Percentiles rank a stretch among this genome's conserved stretches.
Conservation (phyloP, 2,329 filamentous ascomycete genomes). For the Xylariaceae sp. region DNA sequence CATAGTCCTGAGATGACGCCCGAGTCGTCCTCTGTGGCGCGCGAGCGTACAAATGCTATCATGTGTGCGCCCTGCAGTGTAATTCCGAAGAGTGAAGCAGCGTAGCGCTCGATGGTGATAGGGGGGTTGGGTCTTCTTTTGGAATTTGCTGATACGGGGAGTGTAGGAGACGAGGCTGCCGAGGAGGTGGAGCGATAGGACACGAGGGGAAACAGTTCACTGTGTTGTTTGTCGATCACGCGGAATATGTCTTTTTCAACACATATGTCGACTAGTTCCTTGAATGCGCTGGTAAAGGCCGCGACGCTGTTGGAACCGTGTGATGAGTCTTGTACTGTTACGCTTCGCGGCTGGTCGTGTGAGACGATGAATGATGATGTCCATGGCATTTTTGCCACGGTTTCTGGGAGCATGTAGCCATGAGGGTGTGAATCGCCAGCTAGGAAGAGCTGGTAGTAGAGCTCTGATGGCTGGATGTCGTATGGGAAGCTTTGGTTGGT, state of each 20-base stretch:
- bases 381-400: constrained; percentile 44
- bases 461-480: constrained; percentile 25
- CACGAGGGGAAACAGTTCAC: constrained; percentile 34
- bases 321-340: constrained; percentile 30
- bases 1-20: constrained; percentile 55
- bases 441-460: constrained; percentile 45
- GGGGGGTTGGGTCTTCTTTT: background rate
- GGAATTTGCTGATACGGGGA: background rate
- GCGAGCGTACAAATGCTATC: constrained; percentile 47
- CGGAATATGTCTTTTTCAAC: constrained; percentile 30
- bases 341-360: constrained; percentile 25
- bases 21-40: constrained; percentile 28
- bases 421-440: constrained; percentile 43
- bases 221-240: constrained; percentile 28
- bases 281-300: constrained; percentile 30
- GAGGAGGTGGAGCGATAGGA: constrained; percentile 11
- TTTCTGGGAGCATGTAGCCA: constrained; percentile 46
- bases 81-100: constrained; percentile 58
- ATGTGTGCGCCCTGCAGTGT: constrained; percentile 60
- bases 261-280: constrained; percentile 27
- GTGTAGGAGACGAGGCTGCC: background rate
- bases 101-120: constrained; percentile 38
- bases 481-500: constrained; percentile 44
- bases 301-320: constrained; percentile 22
- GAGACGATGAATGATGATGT: constrained; percentile 33